Evolutionary conservation across 176 grass and related monocot species (phyloP).

Genomic region (Calamus simplicifolius): DNA sequence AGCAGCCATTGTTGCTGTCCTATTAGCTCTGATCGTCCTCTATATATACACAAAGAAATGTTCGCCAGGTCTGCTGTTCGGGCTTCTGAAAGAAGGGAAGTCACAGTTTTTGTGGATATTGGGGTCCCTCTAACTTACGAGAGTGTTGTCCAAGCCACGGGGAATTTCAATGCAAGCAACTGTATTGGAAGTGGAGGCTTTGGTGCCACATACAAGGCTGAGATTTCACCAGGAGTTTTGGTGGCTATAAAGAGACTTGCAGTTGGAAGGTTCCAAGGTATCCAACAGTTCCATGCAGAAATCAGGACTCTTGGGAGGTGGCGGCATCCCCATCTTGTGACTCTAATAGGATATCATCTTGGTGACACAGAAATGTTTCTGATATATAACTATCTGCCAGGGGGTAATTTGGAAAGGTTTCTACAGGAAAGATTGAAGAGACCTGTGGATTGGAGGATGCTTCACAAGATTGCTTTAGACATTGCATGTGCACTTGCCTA

Average conservation of each 20-base stretch:
- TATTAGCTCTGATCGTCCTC: constrained; percentile 1
- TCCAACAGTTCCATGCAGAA: constrained; percentile 17
- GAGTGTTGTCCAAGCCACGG: constrained; percentile 3
- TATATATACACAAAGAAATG: constrained; percentile 14
- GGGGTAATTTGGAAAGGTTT: constrained; percentile 16
- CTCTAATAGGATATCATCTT: constrained; percentile 14
- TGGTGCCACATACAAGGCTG: constrained; percentile 18
- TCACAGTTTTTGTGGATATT: constrained; percentile 10
- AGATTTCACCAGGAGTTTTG: constrained; percentile 11
- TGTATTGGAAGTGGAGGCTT: constrained; percentile 16
- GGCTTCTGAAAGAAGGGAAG: constrained; percentile 9
- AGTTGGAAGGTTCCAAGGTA: constrained; percentile 7
- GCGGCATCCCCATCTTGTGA: constrained; percentile 12
- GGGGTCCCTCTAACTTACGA: constrained; percentile 1
- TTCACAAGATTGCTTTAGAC: constrained; percentile 12
- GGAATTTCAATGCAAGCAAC: constrained; percentile 14
- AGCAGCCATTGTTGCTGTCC: constrained; percentile 5
- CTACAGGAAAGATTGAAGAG: constrained; percentile 6
- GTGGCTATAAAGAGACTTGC: constrained; percentile 16
- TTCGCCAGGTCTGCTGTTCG: not conserved
- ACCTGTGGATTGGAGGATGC: constrained; percentile 6
- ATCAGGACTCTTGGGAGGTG: constrained; percentile 12
- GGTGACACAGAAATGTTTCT: constrained; percentile 15
- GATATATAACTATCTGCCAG: constrained; percentile 9
- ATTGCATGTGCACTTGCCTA: constrained; percentile 16